Evolutionary conservation across 1,284 basidiomycete genomes (phyloP), one percentile per base, ranked within the genome.

Genomic region (Leccinum brunneo-olivaceum): DNA sequence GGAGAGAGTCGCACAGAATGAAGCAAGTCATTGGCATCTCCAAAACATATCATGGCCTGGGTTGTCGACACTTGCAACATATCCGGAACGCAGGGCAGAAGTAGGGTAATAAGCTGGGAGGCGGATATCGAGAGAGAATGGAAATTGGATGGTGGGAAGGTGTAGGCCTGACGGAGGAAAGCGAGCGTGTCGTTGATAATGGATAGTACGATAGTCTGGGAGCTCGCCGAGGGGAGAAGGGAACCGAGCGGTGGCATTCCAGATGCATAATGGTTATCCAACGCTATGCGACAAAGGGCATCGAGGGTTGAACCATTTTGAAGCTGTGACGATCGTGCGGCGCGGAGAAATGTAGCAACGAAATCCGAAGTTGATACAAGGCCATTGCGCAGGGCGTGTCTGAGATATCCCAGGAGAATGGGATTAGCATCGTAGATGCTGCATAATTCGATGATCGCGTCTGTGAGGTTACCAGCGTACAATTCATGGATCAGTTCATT

Each of bases 381-480:
- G 5, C 72, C 71, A 33, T 72, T 68, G 45, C 74, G 65, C 27
- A 88, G 66, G 6, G 81, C 81, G 44, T 66, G 58, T 51, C 70
- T 75, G 41, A 88, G 62, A 56, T 88, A 88, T 29, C 67, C 71
- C 44, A 76, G 72, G 12, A 88, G 68, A 34, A 70, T 69, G 20
- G 74, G 72, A 53, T 84, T 76, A 20, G 77, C 80, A 20, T 82
- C 79, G 54, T 84, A 82, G 36, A 72, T 72, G 34, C 74, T 68
- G 55, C 77, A 84, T 14, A 88, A 66, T 6, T 73, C 63, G 32
- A 88, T 67, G 9, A 87, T 73, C 4, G 84, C 80, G 54, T 83
- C 84, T 88, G 52, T 42, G 36, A 6, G 28, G 39, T 30, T 55
- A 36, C 23, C 23, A 14, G n/a, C 16, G 25, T 11, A 9, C 29